Percentiles rank a stretch among this genome's conserved stretches.
Evolutionary conservation across 2,329 filamentous ascomycete species (phyloP).

Genomic region (Metarhizium rileyi): DNA sequence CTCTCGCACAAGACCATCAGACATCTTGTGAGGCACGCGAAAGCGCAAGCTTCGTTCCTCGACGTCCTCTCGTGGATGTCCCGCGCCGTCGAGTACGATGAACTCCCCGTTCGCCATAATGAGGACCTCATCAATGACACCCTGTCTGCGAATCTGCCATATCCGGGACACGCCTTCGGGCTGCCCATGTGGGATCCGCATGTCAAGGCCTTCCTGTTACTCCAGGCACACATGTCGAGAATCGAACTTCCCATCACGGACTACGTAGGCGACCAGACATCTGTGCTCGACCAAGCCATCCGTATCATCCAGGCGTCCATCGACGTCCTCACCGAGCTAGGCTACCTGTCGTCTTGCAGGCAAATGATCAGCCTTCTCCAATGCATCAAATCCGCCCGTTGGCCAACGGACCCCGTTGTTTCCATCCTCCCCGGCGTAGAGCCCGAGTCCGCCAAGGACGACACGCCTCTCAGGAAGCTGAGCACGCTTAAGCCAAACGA

Average conservation of each 20-base stretch:
- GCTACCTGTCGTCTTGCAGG: constrained; percentile 64
- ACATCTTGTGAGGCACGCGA: constrained; percentile 67
- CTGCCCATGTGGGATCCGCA: constrained; percentile 98
- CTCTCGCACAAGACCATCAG: constrained; percentile 91
- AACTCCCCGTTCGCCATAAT: constrained; percentile 94
- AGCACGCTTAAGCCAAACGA: constrained; percentile 25
- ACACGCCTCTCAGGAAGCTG: constrained; percentile 34
- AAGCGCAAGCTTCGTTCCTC: constrained; percentile 63
- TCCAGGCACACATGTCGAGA: constrained; percentile 91
- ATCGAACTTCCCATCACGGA: constrained; percentile 90
- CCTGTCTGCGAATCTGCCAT: constrained; percentile 70
- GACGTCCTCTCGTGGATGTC: constrained; percentile 90
- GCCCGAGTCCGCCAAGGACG: constrained; percentile 29
- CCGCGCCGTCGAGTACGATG: constrained; percentile 88
- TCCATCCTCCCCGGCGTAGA: constrained; percentile 70
- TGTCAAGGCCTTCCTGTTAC: constrained; percentile 86
- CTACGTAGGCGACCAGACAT: constrained; percentile 89
- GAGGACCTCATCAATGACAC: constrained; percentile 96
- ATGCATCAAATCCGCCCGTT: constrained; percentile 84
- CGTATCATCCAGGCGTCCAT: constrained; percentile 95
- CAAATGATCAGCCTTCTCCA: constrained; percentile 82
- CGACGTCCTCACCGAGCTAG: constrained; percentile 87
- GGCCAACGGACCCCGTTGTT: constrained; percentile 73
- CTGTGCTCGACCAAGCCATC: constrained; percentile 88
- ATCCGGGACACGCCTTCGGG: constrained; percentile 48